Percentiles rank a stretch among this genome's conserved stretches.
These are phyloP conservation scores for Ascosphaera apis DNA, from an alignment of 2,329 filamentous ascomycete species.

Conservation along the genomic window DNA sequence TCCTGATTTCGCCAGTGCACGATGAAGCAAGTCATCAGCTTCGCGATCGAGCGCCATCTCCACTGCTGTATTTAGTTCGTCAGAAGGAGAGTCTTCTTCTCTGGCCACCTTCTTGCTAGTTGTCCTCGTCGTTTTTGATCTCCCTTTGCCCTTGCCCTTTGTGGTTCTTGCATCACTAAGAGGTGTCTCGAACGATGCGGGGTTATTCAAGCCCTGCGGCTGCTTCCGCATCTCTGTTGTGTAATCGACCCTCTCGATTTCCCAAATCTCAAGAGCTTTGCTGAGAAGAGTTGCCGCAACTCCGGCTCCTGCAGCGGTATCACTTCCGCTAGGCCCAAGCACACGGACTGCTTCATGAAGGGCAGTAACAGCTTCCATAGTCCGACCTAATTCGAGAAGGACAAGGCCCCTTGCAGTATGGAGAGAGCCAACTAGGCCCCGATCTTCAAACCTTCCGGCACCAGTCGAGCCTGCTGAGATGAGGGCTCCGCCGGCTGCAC, in stretches of 20 bases:
- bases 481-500: constrained; percentile 13
- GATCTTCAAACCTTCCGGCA: constrained; percentile 24
- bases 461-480: constrained; percentile 16
- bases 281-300: constrained; percentile 23
- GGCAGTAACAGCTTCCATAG: constrained; percentile 55
- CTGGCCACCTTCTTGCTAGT: too few species aligned
- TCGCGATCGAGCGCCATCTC: constrained; percentile 22
- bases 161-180: constrained; percentile 7
- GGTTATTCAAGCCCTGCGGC: constrained; percentile 3
- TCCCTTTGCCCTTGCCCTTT: constrained; percentile 12
- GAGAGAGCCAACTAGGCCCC: constrained; percentile 22
- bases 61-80: constrained; percentile 5
- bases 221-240: constrained; percentile 6
- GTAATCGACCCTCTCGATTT: constrained; percentile 14
- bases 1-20: constrained; percentile 15
- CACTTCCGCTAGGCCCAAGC: constrained; percentile 21
- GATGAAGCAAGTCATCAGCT: constrained; percentile 18
- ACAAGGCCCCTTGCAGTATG: constrained; percentile 46
- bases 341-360: constrained; percentile 47
- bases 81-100: too few species aligned
- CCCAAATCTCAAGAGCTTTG: constrained; percentile 24
- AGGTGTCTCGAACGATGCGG: constrained; percentile 4
- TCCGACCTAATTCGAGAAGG: constrained; percentile 50
- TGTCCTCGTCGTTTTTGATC: too few species aligned
- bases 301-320: constrained; percentile 23